A percentile compares a stretch with the other conserved stretches of the same genome.
Conservation (phyloP, 257 asterid species). For the Plantago ovata region DNA sequence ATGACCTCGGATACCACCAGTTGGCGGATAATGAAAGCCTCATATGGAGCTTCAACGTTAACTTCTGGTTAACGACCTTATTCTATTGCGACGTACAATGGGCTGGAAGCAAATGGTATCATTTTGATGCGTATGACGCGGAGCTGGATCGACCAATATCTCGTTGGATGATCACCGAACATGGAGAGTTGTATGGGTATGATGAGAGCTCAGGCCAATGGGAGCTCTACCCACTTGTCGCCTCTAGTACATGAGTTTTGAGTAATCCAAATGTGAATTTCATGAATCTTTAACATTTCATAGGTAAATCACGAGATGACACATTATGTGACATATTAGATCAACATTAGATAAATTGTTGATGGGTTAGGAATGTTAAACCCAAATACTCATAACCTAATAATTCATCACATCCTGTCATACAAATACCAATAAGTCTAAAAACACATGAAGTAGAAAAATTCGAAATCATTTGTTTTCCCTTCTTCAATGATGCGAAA, state of each 20-base stretch:
- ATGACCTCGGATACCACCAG: conserved; percentile 36
- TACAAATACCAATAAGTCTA: no score
- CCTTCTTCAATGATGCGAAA: no score
- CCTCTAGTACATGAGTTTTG: not conserved
- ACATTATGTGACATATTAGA: no score
- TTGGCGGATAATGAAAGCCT: conserved; percentile 16
- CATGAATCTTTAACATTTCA: not conserved
- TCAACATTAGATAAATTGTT: no score
- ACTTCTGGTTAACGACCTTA: conserved; percentile 33
- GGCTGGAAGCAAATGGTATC: conserved; percentile 24
- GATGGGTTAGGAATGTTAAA: not conserved
- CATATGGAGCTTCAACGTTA: conserved; percentile 31
- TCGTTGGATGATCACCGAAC: conserved; percentile 36
- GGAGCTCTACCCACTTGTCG: conserved; percentile 26
- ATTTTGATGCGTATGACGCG: conserved; percentile 35
- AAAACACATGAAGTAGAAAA: no score
- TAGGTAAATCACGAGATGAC: no score
- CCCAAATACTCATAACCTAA: not conserved
- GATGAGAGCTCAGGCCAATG: conserved; percentile 24
- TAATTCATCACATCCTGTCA: no score
- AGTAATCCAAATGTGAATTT: not conserved
- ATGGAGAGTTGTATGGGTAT: conserved; percentile 29
- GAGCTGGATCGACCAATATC: conserved; percentile 26
- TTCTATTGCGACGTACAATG: conserved; percentile 39
- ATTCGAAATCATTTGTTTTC: no score